Conservation (phyloP, 2,329 filamentous ascomycete genomes). For the Ophiocordyceps camponoti-leonardi region DNA sequence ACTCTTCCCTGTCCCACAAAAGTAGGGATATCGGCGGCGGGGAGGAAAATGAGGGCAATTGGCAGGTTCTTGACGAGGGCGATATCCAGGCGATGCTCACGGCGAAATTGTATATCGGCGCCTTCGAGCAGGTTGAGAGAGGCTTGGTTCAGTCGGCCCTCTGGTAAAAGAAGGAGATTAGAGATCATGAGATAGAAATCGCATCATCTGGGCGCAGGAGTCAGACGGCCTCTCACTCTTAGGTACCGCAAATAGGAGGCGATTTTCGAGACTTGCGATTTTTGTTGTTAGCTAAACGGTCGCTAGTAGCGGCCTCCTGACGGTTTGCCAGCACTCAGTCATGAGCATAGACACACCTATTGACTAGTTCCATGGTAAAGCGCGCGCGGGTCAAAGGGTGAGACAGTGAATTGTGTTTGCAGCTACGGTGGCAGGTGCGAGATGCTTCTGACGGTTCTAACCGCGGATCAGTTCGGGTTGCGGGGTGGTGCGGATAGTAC, state of each 20-base stretch:
- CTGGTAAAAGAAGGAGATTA: constrained; percentile 23
- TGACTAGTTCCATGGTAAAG: constrained; percentile 30
- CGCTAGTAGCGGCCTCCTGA: background rate
- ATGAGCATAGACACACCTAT: constrained; percentile 23
- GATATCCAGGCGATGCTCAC: constrained; percentile 90
- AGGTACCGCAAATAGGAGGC: constrained; percentile 90
- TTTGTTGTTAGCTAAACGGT: background rate
- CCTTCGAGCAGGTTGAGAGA: constrained; percentile 82
- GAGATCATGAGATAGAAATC: background rate
- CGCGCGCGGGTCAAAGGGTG: too few relatives aligned
- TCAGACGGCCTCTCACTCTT: constrained; percentile 54
- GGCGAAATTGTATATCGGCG: constrained; percentile 89
- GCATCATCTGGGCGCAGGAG: background rate
- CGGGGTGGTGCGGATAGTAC: too few relatives aligned
- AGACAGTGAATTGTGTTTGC: too few relatives aligned
- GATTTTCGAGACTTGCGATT: constrained; percentile 59
- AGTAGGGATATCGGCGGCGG: constrained; percentile 90
- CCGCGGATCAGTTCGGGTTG: too few relatives aligned
- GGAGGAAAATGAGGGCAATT: constrained; percentile 91
- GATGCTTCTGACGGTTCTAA: too few relatives aligned
- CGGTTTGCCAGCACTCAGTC: background rate
- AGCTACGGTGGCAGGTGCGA: too few relatives aligned
- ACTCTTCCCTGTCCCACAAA: constrained; percentile 92
- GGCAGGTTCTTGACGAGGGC: constrained; percentile 94
- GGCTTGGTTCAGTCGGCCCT: constrained; percentile 82